These are phyloP conservation scores for Ephemerocybe angulata DNA, from an alignment of 768 basidiomycete genomes.

Conservation along the genomic window DNA sequence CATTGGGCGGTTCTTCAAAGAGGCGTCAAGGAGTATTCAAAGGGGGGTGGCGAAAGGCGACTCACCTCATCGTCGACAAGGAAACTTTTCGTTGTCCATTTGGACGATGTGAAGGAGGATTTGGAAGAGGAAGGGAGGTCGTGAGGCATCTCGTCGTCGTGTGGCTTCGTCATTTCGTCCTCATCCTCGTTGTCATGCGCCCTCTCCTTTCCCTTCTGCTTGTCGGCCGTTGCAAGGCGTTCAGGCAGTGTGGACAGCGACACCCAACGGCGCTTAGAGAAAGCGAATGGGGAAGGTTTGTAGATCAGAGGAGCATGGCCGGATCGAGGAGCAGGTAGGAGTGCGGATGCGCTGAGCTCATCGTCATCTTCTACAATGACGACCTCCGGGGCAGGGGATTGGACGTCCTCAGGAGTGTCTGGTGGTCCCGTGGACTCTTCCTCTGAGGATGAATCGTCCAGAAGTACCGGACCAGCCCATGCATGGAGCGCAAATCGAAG, in stretches of 20 bases:
- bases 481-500: conserved; percentile 55
- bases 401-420: conserved; percentile 56
- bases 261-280: conserved; percentile 60
- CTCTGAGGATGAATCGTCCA: conserved; percentile 40
- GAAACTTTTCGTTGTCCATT: conserved; percentile 4
- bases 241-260: conserved; percentile 6
- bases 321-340: conserved; percentile 19
- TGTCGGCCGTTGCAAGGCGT: background rate
- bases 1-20: background rate
- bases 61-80: conserved; percentile 7
- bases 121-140: background rate
- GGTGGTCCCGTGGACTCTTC: conserved; percentile 49
- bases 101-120: background rate
- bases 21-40: background rate
- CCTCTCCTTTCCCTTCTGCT: conserved; percentile 1
- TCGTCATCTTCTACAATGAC: conserved; percentile 17
- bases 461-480: conserved; percentile 47
- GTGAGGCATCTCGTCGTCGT: background rate
- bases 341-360: conserved; percentile 7
- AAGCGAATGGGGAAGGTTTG: conserved; percentile 62
- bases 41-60: background rate
- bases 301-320: conserved; percentile 45
- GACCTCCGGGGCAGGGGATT: conserved; percentile 36
- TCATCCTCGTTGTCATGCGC: background rate
- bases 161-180: background rate